Conservation (phyloP, 1,284 basidiomycete species). For the Tilletia horrida region DNA sequence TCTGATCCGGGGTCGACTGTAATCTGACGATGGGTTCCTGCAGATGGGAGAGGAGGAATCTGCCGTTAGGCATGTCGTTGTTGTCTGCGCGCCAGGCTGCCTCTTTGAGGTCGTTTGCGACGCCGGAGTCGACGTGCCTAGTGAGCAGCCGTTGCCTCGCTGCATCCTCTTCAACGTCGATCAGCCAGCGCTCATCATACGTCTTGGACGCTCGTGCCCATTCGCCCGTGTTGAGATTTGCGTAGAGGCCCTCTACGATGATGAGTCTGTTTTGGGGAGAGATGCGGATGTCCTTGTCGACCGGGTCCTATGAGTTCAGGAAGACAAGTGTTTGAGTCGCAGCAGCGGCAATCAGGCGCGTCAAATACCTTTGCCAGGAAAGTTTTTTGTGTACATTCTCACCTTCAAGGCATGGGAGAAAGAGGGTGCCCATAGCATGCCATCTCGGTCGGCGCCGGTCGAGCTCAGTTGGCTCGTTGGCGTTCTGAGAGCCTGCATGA, state of each 20-base stretch:
- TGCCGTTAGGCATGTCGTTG: constrained; percentile 53
- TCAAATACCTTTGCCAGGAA: not conserved
- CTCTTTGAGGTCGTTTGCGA: constrained; percentile 66
- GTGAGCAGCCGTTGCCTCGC: constrained; percentile 68
- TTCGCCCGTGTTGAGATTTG: constrained; percentile 64
- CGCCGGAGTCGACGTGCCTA: constrained; percentile 72
- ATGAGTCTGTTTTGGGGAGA: constrained; percentile 68
- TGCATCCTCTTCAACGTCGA: constrained; percentile 65
- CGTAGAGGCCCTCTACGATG: constrained; percentile 79
- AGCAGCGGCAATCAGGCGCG: too few relatives aligned
- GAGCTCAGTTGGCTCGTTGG: not conserved
- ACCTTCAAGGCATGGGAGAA: constrained; percentile 66
- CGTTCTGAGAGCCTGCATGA: not conserved
- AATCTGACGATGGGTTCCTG: constrained; percentile 27
- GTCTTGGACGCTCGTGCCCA: constrained; percentile 69
- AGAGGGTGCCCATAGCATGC: constrained; percentile 55
- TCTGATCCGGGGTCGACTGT: not conserved
- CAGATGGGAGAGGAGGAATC: constrained; percentile 46
- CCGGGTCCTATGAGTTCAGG: constrained; percentile 57
- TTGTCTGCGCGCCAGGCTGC: constrained; percentile 69
- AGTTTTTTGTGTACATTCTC: constrained; percentile 61
- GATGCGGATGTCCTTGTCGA: constrained; percentile 60
- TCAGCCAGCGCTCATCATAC: constrained; percentile 76
- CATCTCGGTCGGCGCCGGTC: not conserved
- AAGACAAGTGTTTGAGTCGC: too few relatives aligned